Base-by-base conservation (phyloP, 345 rosid genomes). In the Ceriops tagal region DNA sequence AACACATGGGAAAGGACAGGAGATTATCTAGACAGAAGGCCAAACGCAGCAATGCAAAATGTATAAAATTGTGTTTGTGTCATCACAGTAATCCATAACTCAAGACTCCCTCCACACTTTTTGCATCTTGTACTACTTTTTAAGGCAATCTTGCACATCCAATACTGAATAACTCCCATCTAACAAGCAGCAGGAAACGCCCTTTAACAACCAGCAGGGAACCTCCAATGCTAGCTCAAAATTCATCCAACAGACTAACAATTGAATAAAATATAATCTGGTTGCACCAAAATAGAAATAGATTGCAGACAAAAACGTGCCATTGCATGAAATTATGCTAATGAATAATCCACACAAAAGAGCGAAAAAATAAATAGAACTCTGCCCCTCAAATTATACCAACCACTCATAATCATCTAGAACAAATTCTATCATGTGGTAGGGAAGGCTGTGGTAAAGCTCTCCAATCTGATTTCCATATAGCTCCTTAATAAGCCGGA, bases 391-490 rank as follows among this genome's bases (percentile, higher is more conserved):
- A 64, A 57, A 51, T 62, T 70, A 65, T 68, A 81, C 97, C 75
- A 43, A 92, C 97, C 99, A 87, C 71, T 88, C 92, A 73, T 79
- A 77, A 80, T 87, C 93, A 62, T 88, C 96, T 8, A 92, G 75
- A 26, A 77, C 80, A 77, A 89, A 95, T 79, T 95, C 96, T 73
- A 92, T 77, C 88, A 92, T 86, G 85, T 92, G 91, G 84, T 87
- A 90, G 1, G 99, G 96, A 80, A 90, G 96, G 80, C 96, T 92
- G 70, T 92, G 92, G 78, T 88, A 91, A 64, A 95, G 77, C 80
- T 91, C 97, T 61, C 87, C 85, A 65, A 95, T 92, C 75, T 92
- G 96, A 81, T 90, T 88, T 72, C 99, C 97, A 77, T 87, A 95
- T 74, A 95, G 78, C 78, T 95, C 99, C 79, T 90, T 95, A 51